Percentiles rank a stretch among this genome's conserved stretches.
Evolutionary conservation across 768 basidiomycete genomes (phyloP).

Genomic region (Mycena rosella): DNA sequence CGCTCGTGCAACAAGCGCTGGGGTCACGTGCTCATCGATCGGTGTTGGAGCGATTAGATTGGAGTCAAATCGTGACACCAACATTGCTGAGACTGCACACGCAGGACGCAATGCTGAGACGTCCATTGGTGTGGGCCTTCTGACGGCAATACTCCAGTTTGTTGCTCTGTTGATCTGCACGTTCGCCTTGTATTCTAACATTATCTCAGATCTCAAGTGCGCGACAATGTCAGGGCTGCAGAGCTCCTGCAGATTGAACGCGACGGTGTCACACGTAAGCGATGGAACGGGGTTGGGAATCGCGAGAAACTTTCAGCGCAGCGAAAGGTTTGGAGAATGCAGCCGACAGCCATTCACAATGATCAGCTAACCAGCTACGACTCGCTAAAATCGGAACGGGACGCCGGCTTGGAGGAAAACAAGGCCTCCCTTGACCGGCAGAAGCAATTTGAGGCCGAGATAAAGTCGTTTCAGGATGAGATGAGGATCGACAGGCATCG

Average conservation of each 20-base stretch:
- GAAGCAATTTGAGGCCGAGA: not conserved
- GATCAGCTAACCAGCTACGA: slow-evolving; percentile 8
- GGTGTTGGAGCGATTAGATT: too few relatives aligned
- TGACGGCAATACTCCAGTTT: too few relatives aligned
- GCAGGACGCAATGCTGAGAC: too few relatives aligned
- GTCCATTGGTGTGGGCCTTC: too few relatives aligned
- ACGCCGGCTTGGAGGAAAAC: not conserved
- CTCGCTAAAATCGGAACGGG: not conserved
- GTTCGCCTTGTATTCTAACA: too few relatives aligned
- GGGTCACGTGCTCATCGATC: too few relatives aligned
- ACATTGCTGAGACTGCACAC: too few relatives aligned
- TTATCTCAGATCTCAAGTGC: too few relatives aligned
- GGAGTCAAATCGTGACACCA: too few relatives aligned
- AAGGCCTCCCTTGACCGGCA: not conserved
- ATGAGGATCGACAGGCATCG: slow-evolving; percentile 14
- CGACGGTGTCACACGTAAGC: not conserved
- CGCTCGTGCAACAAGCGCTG: too few relatives aligned
- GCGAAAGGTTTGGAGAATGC: not conserved
- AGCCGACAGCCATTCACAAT: not conserved
- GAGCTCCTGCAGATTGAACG: not conserved
- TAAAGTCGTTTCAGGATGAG: not conserved
- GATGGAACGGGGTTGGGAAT: not conserved
- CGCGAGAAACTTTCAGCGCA: not conserved
- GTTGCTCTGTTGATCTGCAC: too few relatives aligned
- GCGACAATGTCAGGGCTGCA: not conserved